phyloP scores from a whole-genome alignment of 2,329 filamentous ascomycete genomes.

The Arthrocladium fulminans region DNA sequence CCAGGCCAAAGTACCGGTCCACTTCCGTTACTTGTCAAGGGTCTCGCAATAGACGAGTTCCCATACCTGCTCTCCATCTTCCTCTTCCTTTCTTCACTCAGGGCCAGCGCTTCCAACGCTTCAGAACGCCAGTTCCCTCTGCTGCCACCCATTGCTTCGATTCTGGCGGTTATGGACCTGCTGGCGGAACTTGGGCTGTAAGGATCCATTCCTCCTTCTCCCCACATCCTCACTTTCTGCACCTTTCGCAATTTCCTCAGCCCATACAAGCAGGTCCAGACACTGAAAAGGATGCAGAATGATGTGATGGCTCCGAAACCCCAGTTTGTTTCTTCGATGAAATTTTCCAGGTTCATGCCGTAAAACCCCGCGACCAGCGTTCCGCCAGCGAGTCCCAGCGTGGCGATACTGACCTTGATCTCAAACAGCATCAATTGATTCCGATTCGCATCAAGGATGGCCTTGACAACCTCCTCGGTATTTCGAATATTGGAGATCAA shows the following conservation, averaged over 20 bases:
- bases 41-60: neutral
- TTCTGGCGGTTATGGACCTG: conserved; percentile 10
- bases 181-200: neutral
- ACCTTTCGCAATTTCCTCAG: conserved; percentile 74
- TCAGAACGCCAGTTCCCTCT: conserved; percentile 36
- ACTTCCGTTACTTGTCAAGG: neutral
- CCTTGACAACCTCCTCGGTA: conserved; percentile 95
- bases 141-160: conserved; percentile 4
- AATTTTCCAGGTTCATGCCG: conserved; percentile 98
- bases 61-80: neutral
- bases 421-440: conserved; percentile 97
- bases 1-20: conserved; percentile 23
- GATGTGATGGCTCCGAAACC: conserved; percentile 72
- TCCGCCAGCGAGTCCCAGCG: conserved; percentile 85
- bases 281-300: conserved; percentile 62
- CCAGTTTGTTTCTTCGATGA: conserved; percentile 85
- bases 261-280: conserved; percentile 73
- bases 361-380: conserved; percentile 98
- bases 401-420: conserved; percentile 91
- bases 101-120: conserved; percentile 33
- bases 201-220: conserved; percentile 36
- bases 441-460: conserved; percentile 94
- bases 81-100: conserved; percentile 26
- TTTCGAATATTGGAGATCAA: conserved; percentile 91
- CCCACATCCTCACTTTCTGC: conserved; percentile 82